phyloP scores from a whole-genome alignment of 345 rosid genomes.

The Populus davidiana region DNA sequence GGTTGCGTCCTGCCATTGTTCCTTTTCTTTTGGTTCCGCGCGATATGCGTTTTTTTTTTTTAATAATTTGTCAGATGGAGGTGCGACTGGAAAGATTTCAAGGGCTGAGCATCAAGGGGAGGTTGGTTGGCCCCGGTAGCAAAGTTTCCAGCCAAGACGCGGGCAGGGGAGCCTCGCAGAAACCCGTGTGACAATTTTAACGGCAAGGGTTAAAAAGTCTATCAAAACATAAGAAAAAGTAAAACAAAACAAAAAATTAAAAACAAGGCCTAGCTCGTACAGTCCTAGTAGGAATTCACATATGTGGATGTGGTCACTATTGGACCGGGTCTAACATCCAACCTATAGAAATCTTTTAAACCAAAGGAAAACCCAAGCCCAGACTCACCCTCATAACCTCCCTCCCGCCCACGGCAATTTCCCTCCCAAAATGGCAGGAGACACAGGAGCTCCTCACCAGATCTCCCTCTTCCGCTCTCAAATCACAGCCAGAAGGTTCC shows the following conservation, averaged over 20 bases:
- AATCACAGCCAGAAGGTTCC: constrained; percentile 48
- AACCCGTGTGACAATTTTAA: neutral
- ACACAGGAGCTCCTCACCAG: constrained; percentile 26
- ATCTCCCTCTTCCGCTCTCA: constrained; percentile 47
- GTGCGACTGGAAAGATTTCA: neutral
- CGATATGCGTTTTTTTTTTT: neutral
- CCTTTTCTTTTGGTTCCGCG: neutral
- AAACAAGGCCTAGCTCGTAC: too few relatives aligned
- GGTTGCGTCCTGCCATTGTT: constrained; percentile 13
- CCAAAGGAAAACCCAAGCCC: neutral
- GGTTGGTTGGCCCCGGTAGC: neutral
- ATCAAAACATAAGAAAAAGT: too few relatives aligned
- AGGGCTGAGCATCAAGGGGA: neutral
- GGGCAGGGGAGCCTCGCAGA: neutral
- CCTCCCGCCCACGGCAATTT: constrained; percentile 6
- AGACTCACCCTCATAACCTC: neutral
- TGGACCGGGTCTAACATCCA: neutral
- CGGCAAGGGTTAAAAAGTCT: neutral
- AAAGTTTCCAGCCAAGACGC: neutral
- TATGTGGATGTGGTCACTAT: neutral
- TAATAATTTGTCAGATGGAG: neutral
- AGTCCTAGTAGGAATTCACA: neutral
- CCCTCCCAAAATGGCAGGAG: constrained; percentile 17
- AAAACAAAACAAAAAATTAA: too few relatives aligned
- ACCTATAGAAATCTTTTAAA: neutral